Conservation (phyloP, 1,139 yeast genomes). For the Pichia cactophila region DNA sequence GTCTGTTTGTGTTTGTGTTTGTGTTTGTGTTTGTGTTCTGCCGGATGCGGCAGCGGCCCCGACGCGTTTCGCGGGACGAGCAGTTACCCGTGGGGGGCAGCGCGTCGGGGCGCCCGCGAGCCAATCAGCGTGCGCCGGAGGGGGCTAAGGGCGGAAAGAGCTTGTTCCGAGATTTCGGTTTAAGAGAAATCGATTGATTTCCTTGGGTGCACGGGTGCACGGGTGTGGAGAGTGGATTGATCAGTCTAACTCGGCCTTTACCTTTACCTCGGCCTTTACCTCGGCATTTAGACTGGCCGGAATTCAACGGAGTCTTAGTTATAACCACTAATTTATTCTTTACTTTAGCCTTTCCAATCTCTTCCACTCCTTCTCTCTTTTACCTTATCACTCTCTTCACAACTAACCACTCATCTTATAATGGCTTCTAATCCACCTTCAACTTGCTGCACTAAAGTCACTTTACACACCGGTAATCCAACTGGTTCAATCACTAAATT, state of each 20-base stretch:
- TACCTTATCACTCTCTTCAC: background rate
- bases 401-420: background rate
- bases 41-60: too few relatives aligned
- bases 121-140: background rate
- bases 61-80: too few relatives aligned
- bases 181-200: too few relatives aligned
- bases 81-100: too few relatives aligned
- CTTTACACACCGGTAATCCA: conserved; percentile 42
- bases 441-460: conserved; percentile 33
- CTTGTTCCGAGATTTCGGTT: too few relatives aligned
- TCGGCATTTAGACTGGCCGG: background rate
- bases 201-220: background rate
- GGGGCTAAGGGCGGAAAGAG: background rate
- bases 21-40: too few relatives aligned
- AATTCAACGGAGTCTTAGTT: too few relatives aligned
- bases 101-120: background rate
- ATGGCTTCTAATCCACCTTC: conserved; percentile 31
- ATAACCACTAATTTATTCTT: too few relatives aligned
- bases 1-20: too few relatives aligned
- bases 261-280: too few relatives aligned
- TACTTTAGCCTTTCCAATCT: background rate
- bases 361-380: background rate
- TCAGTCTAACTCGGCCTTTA: too few relatives aligned
- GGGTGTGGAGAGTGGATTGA: background rate
- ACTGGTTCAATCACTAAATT: conserved; percentile 37